A percentile compares a stretch with the other conserved stretches of the same genome.
These are phyloP conservation scores for Candida pseudoglaebosa DNA, from an alignment of 805 yeast genomes.

Conservation along the genomic window DNA sequence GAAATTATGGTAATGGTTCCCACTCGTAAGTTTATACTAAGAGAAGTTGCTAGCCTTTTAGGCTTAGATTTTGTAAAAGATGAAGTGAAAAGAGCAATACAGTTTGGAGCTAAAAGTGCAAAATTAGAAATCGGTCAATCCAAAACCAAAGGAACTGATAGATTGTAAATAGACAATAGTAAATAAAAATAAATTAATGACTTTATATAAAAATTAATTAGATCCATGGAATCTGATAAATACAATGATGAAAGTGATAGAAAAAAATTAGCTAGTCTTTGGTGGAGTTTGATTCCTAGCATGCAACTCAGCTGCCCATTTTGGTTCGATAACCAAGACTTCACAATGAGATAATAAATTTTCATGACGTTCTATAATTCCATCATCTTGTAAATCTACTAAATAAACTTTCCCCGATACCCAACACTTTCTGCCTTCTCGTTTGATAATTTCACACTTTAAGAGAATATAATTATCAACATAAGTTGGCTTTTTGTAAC, in stretches of 20 bases:
- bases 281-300: background rate
- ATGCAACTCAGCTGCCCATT: slow-evolving; percentile 31
- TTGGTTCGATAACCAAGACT: slow-evolving; percentile 39
- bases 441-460: slow-evolving; percentile 28
- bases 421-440: slow-evolving; percentile 37
- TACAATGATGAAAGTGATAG: too few species aligned
- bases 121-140: slow-evolving; percentile 83
- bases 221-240: too few species aligned
- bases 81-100: slow-evolving; percentile 92
- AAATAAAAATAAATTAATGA: too few species aligned
- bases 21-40: slow-evolving; percentile 50
- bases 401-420: slow-evolving; percentile 32
- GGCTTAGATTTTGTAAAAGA: slow-evolving; percentile 53
- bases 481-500: slow-evolving; percentile 34
- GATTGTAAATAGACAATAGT: slow-evolving; percentile 8
- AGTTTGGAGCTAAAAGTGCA: slow-evolving; percentile 94
- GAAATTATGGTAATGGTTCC: slow-evolving; percentile 17
- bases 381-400: slow-evolving; percentile 16
- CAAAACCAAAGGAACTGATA: slow-evolving; percentile 72
- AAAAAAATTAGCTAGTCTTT: background rate
- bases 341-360: slow-evolving; percentile 34
- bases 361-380: slow-evolving; percentile 17
- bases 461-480: slow-evolving; percentile 29
- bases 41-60: slow-evolving; percentile 55
- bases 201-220: too few species aligned